phyloP scores from a whole-genome alignment of 768 basidiomycete species.

The Mycena maculata region DNA sequence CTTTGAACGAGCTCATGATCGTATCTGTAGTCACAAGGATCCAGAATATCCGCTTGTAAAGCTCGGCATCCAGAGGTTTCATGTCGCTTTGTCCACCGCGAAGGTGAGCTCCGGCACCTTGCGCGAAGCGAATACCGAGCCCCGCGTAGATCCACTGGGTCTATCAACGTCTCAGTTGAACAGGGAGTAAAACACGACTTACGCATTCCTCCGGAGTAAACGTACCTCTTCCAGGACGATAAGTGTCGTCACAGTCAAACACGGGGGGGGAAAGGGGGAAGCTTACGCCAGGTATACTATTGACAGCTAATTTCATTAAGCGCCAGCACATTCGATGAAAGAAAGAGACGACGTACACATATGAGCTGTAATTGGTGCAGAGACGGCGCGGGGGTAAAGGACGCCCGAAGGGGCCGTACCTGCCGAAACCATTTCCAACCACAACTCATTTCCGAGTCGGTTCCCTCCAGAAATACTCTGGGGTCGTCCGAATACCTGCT shows the following conservation, averaged over 20 bases:
- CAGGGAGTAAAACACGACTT: too few relatives aligned
- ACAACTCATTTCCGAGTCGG: slow-evolving; percentile 54
- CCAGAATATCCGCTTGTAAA: slow-evolving; percentile 70
- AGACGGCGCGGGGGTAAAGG: slow-evolving; percentile 63
- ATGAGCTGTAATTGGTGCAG: slow-evolving; percentile 80
- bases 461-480: slow-evolving; percentile 48
- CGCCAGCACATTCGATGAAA: neutral
- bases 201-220: slow-evolving; percentile 53
- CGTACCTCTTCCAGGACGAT: slow-evolving; percentile 53
- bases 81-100: slow-evolving; percentile 46
- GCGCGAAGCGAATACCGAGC: slow-evolving; percentile 67
- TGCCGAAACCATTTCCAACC: slow-evolving; percentile 74
- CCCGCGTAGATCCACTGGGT: slow-evolving; percentile 71
- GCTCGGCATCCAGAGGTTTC: slow-evolving; percentile 60
- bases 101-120: slow-evolving; percentile 72
- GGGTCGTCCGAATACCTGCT: slow-evolving; percentile 67
- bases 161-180: too few relatives aligned
- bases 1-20: slow-evolving; percentile 59
- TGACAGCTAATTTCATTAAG: slow-evolving; percentile 37
- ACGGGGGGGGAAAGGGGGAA: too few relatives aligned
- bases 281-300: slow-evolving; percentile 44
- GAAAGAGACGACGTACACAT: slow-evolving; percentile 52
- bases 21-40: slow-evolving; percentile 47
- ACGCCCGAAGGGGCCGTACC: slow-evolving; percentile 68
- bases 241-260: too few relatives aligned